Conservation (phyloP, 2,329 filamentous ascomycete species). For the Shiraia sp. region DNA sequence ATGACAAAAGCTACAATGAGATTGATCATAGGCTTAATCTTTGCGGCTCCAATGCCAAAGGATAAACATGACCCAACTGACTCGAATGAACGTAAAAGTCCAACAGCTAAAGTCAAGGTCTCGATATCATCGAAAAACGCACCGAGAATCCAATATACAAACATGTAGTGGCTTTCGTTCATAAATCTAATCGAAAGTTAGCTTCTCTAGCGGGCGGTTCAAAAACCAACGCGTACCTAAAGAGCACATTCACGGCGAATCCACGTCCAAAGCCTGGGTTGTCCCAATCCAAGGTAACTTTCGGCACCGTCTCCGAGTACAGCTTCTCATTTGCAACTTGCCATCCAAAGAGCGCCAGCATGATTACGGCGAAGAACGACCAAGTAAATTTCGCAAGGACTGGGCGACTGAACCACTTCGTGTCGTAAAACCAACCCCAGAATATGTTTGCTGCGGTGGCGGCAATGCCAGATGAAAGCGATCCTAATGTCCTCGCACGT, state of each 20-base stretch:
- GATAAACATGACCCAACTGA: slow-evolving; percentile 53
- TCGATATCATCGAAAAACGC: slow-evolving; percentile 57
- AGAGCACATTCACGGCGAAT: slow-evolving; percentile 54
- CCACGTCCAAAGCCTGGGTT: slow-evolving; percentile 50
- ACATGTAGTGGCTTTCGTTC: slow-evolving; percentile 57
- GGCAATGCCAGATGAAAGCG: slow-evolving; percentile 52
- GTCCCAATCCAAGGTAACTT: slow-evolving; percentile 53
- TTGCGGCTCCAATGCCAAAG: slow-evolving; percentile 54
- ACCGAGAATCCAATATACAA: slow-evolving; percentile 57
- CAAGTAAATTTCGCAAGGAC: slow-evolving; percentile 50
- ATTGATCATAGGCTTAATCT: slow-evolving; percentile 54
- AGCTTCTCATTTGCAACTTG: slow-evolving; percentile 54
- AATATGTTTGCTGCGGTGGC: slow-evolving; percentile 53
- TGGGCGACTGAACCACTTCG: slow-evolving; percentile 47
- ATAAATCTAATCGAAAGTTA: slow-evolving; percentile 44
- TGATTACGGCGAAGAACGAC: slow-evolving; percentile 46
- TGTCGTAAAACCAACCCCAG: slow-evolving; percentile 57
- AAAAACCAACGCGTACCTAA: slow-evolving; percentile 39
- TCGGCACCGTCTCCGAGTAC: slow-evolving; percentile 46
- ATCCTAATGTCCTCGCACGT: slow-evolving; percentile 52
- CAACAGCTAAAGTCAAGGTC: slow-evolving; percentile 55
- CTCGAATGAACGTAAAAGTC: slow-evolving; percentile 55
- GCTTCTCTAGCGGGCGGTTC: background rate
- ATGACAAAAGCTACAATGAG: slow-evolving; percentile 54
- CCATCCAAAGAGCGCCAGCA: slow-evolving; percentile 54